Evolutionary conservation across 805 yeast genomes (phyloP).

Genomic region (Yarrowia porcina): DNA sequence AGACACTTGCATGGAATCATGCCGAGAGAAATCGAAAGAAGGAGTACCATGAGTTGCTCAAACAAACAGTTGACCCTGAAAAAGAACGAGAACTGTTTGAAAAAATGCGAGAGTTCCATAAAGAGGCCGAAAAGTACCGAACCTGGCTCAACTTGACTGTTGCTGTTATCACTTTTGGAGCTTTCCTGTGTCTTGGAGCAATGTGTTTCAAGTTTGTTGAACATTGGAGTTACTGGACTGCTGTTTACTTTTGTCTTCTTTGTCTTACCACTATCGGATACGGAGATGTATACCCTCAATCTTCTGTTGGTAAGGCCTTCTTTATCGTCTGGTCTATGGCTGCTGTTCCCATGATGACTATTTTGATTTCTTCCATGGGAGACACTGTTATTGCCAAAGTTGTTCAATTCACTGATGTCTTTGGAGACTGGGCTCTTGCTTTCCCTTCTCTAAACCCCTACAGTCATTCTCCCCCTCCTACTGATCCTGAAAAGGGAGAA

Average conservation of each 20-base stretch:
- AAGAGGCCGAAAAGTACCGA: constrained; percentile 36
- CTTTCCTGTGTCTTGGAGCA: constrained; percentile 74
- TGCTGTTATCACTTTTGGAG: constrained; percentile 45
- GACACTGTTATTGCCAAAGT: constrained; percentile 44
- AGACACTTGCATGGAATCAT: constrained; percentile 64
- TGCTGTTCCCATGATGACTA: constrained; percentile 87
- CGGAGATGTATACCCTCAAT: constrained; percentile 66
- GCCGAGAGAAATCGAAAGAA: constrained; percentile 51
- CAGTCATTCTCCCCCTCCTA: not conserved
- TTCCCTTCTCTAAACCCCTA: constrained; percentile 8
- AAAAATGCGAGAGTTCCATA: constrained; percentile 52
- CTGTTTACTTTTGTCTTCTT: constrained; percentile 71
- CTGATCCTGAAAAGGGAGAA: not conserved
- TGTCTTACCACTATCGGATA: constrained; percentile 81
- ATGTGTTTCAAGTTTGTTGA: constrained; percentile 58
- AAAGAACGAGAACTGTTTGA: constrained; percentile 50
- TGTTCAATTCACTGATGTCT: constrained; percentile 27
- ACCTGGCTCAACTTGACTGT: constrained; percentile 34
- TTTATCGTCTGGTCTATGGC: constrained; percentile 77
- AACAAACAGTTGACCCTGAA: not conserved
- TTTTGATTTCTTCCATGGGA: constrained; percentile 67
- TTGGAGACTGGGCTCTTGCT: constrained; percentile 29
- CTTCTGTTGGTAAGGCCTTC: constrained; percentile 65
- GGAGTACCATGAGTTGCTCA: constrained; percentile 34
- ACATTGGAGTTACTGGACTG: constrained; percentile 66